Evolutionary conservation across 2,329 filamentous ascomycete species (phyloP), one percentile per base, ranked within the genome.

Genomic region (Fusarium luffae): DNA sequence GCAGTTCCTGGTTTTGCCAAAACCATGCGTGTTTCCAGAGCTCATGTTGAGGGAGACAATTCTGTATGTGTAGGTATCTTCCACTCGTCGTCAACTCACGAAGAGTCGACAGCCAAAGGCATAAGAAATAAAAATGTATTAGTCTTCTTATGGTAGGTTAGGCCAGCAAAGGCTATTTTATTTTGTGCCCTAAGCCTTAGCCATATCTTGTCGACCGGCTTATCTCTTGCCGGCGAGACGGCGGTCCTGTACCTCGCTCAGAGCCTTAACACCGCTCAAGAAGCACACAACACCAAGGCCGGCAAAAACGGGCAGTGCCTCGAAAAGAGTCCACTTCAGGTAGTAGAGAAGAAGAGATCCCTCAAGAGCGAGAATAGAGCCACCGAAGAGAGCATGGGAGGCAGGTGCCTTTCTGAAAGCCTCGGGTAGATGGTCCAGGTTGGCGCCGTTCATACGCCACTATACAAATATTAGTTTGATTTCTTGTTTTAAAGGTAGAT

Each of bases 291-390:
- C 81, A 18, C 90, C 89, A 30, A 96, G 87, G 44, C 90, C 82
- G 34, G 85, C 85, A 56, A 91, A 89, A 27, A 89, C 90, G 7
- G 94, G 94, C 51, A 99, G 85, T 16, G 89, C 89, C 84, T 97
- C 91, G 86, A 98, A 97, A 47, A 99, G 85, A 77, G 91, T 97
- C 94, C 95, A 98, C 77, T 83, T 89, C 55, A 88, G 91, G 82
- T 98, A 98, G 86, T 99, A 99, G 71, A 97, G 82, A 84, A 96
- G 95, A 82, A 99, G 98, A 59, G 97, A 90, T 18, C 88, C 92
- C 80, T 99, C 96, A 85, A 99, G 92, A 23, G 90, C 89, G 41
- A 97, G 66, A 59, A 99, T 89, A 7, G 94, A 97, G 54, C 92
- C 92, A 73, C 97, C 92, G 84, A 98, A 99, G 34, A 94, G 80